Evolutionary conservation across 2,329 filamentous ascomycete species (phyloP).

Genomic region (Colletotrichum abscissum): DNA sequence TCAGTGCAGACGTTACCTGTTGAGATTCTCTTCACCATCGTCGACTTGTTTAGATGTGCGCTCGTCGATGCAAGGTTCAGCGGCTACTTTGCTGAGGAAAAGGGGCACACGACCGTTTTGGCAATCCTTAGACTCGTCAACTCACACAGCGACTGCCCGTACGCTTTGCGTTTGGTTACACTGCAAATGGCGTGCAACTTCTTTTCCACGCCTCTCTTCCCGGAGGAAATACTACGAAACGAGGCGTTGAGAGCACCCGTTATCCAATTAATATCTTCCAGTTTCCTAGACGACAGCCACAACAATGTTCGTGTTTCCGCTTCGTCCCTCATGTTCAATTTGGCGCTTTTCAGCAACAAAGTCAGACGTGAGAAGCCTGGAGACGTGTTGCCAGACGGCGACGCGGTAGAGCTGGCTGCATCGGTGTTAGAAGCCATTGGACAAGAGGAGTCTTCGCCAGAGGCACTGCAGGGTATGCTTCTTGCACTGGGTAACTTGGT

Average conservation of each 20-base stretch:
- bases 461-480: slow-evolving; percentile 82
- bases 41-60: slow-evolving; percentile 86
- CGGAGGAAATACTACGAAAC: slow-evolving; percentile 69
- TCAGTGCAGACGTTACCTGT: slow-evolving; percentile 66
- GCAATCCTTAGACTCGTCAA: slow-evolving; percentile 72
- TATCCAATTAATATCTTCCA: slow-evolving; percentile 78
- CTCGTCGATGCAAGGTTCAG: slow-evolving; percentile 83
- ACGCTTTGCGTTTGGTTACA: slow-evolving; percentile 84
- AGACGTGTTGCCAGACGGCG: slow-evolving; percentile 72
- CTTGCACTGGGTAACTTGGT: slow-evolving; percentile 80
- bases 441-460: slow-evolving; percentile 69
- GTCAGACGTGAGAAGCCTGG: slow-evolving; percentile 67
- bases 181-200: slow-evolving; percentile 88
- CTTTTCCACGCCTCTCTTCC: slow-evolving; percentile 80
- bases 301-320: slow-evolving; percentile 83
- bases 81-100: slow-evolving; percentile 85
- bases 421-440: slow-evolving; percentile 80
- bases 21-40: slow-evolving; percentile 79
- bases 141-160: slow-evolving; percentile 71
- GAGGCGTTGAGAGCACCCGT: slow-evolving; percentile 66
- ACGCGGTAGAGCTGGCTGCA: slow-evolving; percentile 85
- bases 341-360: slow-evolving; percentile 77
- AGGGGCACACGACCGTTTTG: slow-evolving; percentile 70
- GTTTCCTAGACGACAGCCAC: slow-evolving; percentile 82
- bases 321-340: slow-evolving; percentile 85